Conservation (phyloP, 2,329 filamentous ascomycete species). For the Fusarium circinatum region DNA sequence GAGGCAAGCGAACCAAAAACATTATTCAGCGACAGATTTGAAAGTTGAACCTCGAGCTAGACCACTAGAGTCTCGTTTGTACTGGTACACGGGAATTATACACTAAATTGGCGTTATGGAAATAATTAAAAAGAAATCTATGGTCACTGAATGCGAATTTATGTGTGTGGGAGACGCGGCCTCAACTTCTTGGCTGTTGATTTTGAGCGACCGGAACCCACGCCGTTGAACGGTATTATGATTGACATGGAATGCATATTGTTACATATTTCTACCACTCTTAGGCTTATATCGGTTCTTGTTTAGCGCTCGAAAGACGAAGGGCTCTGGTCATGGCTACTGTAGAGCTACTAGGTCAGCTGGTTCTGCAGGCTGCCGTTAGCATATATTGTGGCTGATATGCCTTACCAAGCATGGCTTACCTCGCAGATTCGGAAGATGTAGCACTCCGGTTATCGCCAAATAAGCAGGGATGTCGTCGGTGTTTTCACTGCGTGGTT, state of each 20-base stretch:
- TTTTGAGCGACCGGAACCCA: neutral
- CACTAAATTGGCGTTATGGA: neutral
- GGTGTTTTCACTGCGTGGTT: slow-evolving; percentile 7
- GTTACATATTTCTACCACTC: neutral
- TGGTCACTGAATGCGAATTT: neutral
- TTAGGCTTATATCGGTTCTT: neutral
- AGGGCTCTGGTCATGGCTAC: neutral
- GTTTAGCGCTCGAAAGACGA: neutral
- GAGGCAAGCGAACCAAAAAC: neutral
- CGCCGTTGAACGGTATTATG: neutral
- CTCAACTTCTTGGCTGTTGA: neutral
- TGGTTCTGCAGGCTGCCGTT: neutral
- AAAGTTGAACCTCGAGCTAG: slow-evolving; percentile 15
- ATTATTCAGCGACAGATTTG: slow-evolving; percentile 1
- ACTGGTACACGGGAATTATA: neutral
- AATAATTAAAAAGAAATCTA: neutral
- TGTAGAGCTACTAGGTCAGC: neutral
- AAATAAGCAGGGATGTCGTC: slow-evolving; percentile 19
- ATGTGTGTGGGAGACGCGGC: neutral
- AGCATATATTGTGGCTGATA: neutral
- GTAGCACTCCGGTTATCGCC: neutral
- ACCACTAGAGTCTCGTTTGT: neutral
- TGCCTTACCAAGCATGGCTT: neutral
- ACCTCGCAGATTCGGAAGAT: neutral
- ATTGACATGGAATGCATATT: neutral